A percentile compares a stretch with the other conserved stretches of the same genome.
phyloP scores from a whole-genome alignment of 208 protist genomes.

The Trypanosoma theileri region DNA sequence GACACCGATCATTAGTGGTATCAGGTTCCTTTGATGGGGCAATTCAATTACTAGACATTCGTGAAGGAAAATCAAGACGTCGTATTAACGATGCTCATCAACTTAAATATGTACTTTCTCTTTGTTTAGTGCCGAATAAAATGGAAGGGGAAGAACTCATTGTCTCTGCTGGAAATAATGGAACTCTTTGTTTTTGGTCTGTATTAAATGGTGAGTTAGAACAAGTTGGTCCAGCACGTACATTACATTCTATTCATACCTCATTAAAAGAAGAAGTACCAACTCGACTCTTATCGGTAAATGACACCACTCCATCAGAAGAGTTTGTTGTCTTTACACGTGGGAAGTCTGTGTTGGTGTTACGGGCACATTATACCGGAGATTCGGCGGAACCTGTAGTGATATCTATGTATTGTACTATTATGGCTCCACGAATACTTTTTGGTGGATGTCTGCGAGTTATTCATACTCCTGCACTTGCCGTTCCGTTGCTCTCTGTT shows the following conservation, averaged over 20 bases:
- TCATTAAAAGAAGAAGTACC: conserved; percentile 25
- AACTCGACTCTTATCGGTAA: conserved; percentile 18
- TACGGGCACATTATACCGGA: conserved; percentile 9
- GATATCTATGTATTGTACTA: conserved; percentile 31
- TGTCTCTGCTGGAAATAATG: conserved; percentile 68
- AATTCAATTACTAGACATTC: conserved; percentile 62
- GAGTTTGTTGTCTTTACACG: conserved; percentile 31
- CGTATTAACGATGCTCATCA: conserved; percentile 52
- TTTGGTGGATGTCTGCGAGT: conserved; percentile 25
- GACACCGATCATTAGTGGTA: conserved; percentile 56
- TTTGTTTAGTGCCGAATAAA: conserved; percentile 34
- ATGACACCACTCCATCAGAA: conserved; percentile 1
- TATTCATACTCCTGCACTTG: conserved; percentile 31
- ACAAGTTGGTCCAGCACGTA: conserved; percentile 16
- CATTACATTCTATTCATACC: conserved; percentile 14
- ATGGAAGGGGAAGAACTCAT: neutral
- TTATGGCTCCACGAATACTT: conserved; percentile 25
- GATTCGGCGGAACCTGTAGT: conserved; percentile 10
- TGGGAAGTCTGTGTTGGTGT: conserved; percentile 16
- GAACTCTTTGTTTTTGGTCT: conserved; percentile 63
- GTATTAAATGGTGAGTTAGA: neutral
- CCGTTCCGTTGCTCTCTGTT: conserved; percentile 50
- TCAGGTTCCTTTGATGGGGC: conserved; percentile 70
- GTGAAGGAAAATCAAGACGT: conserved; percentile 35
- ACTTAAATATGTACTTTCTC: conserved; percentile 53